Percentiles rank a stretch among this genome's conserved stretches.
phyloP scores from a whole-genome alignment of 2,329 filamentous ascomycete genomes.

The Hypoxylon sp. region DNA sequence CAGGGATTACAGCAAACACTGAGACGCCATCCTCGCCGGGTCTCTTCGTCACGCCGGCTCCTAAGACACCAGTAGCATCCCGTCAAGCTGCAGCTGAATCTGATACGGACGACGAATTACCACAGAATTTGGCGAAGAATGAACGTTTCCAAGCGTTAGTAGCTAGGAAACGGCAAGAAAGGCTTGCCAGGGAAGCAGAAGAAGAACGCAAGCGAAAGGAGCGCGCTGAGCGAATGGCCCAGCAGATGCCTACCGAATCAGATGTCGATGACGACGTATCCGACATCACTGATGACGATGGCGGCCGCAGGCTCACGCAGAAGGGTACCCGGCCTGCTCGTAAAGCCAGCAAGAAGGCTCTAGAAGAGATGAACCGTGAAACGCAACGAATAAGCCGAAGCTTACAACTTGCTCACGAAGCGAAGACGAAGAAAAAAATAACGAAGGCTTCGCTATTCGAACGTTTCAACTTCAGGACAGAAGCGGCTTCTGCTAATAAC shows the following conservation, averaged over 20 bases:
- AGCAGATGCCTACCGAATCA: conserved; percentile 58
- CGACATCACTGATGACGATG: conserved; percentile 74
- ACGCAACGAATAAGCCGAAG: conserved; percentile 91
- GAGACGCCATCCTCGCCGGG: conserved; percentile 62
- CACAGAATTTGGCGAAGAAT: conserved; percentile 62
- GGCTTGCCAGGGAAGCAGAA: conserved; percentile 75
- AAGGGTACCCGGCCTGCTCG: conserved; percentile 76
- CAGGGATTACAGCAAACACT: conserved; percentile 50
- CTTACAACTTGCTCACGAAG: conserved; percentile 91
- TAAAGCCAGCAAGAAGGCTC: conserved; percentile 93
- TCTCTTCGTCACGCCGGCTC: conserved; percentile 70
- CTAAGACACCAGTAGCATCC: conserved; percentile 51
- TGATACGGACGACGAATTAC: conserved; percentile 64
- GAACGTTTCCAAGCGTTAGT: conserved; percentile 80
- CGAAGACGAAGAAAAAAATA: conserved; percentile 92
- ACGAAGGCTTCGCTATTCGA: conserved; percentile 86
- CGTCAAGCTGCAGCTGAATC: conserved; percentile 50
- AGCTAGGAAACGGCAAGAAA: conserved; percentile 79
- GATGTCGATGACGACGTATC: conserved; percentile 70
- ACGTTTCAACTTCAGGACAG: conserved; percentile 80
- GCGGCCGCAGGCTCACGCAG: conserved; percentile 77
- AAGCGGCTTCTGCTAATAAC: conserved; percentile 52
- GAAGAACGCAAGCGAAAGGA: conserved; percentile 66
- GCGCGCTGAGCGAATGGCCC: conserved; percentile 58
- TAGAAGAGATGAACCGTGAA: conserved; percentile 95